Evolutionary conservation across 169 alveolate genomes (phyloP).

Genomic region (Plasmodium reichenowi): DNA sequence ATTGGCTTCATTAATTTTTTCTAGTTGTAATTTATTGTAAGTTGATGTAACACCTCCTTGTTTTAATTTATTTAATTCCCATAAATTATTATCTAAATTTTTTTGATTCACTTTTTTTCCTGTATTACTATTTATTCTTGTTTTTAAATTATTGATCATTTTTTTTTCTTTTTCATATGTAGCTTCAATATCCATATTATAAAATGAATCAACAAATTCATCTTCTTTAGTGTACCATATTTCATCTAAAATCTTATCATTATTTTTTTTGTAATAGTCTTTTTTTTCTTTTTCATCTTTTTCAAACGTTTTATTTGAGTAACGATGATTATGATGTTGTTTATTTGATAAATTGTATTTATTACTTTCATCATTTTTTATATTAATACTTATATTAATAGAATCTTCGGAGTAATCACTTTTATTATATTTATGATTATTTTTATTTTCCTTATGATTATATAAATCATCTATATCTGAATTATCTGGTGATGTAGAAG

Average conservation of each 20-base stretch:
- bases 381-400: not conserved
- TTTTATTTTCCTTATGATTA: not conserved
- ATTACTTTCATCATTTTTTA: not conserved
- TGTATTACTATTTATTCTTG: constrained; percentile 41
- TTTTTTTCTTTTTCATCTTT: constrained; percentile 20
- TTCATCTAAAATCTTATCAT: constrained; percentile 70
- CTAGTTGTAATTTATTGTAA: constrained; percentile 84
- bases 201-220: constrained; percentile 65
- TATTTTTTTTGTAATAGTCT: constrained; percentile 23
- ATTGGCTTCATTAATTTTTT: constrained; percentile 86
- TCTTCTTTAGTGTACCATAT: constrained; percentile 76
- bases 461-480: not conserved
- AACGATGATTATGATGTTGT: too few relatives aligned
- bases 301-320: not conserved
- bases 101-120: constrained; percentile 86
- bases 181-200: constrained; percentile 49
- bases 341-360: not conserved
- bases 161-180: constrained; percentile 62
- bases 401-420: not conserved
- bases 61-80: constrained; percentile 97
- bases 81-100: constrained; percentile 94
- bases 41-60: constrained; percentile 92
- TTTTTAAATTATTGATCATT: constrained; percentile 53
- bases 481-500: constrained; percentile 16
- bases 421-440: not conserved